Percentiles rank a stretch among this genome's conserved stretches.
These are phyloP conservation scores for Nitzschia sp. DNA, from an alignment of 108 stramenopile species.

Conservation along the genomic window DNA sequence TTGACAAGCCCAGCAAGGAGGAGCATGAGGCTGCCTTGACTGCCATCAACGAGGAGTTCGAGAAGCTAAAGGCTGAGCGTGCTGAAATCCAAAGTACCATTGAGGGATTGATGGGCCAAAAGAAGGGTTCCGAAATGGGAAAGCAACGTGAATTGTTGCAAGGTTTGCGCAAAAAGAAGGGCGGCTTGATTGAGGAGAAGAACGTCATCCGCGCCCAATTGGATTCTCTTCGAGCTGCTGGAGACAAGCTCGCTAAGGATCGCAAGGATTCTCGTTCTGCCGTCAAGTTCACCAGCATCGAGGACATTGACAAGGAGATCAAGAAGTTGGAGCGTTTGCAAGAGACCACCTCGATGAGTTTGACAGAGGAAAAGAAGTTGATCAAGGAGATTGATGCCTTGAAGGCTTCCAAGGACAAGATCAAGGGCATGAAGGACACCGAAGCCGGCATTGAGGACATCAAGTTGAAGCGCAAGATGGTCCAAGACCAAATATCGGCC, in stretches of 20 bases:
- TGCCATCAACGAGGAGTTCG: conserved; percentile 59
- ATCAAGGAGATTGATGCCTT: conserved; percentile 92
- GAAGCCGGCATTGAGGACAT: conserved; percentile 62
- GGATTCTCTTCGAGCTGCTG: conserved; percentile 56
- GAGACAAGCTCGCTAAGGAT: conserved; percentile 66
- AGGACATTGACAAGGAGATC: conserved; percentile 89
- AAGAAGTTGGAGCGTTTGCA: conserved; percentile 72
- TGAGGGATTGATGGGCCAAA: conserved; percentile 46
- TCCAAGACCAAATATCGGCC: conserved; percentile 58
- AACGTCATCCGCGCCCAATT: conserved; percentile 71
- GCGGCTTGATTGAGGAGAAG: conserved; percentile 74
- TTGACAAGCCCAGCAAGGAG: conserved; percentile 75
- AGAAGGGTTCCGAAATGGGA: conserved; percentile 47
- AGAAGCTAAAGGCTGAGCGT: conserved; percentile 58
- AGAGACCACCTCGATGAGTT: conserved; percentile 92
- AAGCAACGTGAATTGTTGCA: conserved; percentile 54
- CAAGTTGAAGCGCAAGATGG: conserved; percentile 61
- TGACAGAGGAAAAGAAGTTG: conserved; percentile 92
- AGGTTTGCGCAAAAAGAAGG: conserved; percentile 66
- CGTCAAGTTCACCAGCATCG: conserved; percentile 76
- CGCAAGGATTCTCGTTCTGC: conserved; percentile 54
- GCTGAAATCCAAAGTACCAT: conserved; percentile 60
- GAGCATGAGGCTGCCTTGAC: conserved; percentile 61
- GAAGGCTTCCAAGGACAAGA: conserved; percentile 65
- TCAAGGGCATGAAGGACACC: conserved; percentile 70